Evolutionary conservation across 2,329 filamentous ascomycete genomes (phyloP).

Genomic region (Exophiala sideris): DNA sequence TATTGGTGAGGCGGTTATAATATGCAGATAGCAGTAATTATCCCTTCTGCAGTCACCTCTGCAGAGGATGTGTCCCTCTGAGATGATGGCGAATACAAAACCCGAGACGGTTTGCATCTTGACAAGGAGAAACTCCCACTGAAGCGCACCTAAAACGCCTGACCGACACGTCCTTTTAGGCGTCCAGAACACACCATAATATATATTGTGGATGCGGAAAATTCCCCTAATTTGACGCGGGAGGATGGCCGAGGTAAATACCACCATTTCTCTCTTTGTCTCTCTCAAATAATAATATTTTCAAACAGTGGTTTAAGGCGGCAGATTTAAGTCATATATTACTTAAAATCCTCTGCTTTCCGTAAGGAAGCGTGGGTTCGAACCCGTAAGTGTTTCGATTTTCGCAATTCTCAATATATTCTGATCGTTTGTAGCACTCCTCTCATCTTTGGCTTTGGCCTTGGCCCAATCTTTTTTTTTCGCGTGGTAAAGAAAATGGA

Average conservation of each 20-base stretch:
- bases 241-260: constrained; percentile 10
- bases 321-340: constrained; percentile 12
- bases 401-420: too few relatives aligned
- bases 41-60: too few relatives aligned
- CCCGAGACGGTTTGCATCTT: too few relatives aligned
- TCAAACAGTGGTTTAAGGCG: constrained; percentile 11
- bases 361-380: constrained; percentile 16
- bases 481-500: neutral
- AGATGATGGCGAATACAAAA: too few relatives aligned
- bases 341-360: constrained; percentile 12
- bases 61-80: too few relatives aligned
- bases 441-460: constrained; percentile 1
- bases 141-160: neutral
- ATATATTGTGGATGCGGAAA: neutral
- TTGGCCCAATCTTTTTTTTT: neutral
- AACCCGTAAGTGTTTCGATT: too few relatives aligned
- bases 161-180: neutral
- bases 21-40: constrained; percentile 37
- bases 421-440: neutral
- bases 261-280: neutral
- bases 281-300: neutral
- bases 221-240: constrained; percentile 5
- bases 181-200: neutral
- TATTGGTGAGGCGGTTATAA: constrained; percentile 43
- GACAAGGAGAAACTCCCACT: neutral